Evolutionary conservation across 371 early-diverging fungal genomes (phyloP), one percentile per base, ranked within the genome.

Genomic region (Capniomyces stellatus): DNA sequence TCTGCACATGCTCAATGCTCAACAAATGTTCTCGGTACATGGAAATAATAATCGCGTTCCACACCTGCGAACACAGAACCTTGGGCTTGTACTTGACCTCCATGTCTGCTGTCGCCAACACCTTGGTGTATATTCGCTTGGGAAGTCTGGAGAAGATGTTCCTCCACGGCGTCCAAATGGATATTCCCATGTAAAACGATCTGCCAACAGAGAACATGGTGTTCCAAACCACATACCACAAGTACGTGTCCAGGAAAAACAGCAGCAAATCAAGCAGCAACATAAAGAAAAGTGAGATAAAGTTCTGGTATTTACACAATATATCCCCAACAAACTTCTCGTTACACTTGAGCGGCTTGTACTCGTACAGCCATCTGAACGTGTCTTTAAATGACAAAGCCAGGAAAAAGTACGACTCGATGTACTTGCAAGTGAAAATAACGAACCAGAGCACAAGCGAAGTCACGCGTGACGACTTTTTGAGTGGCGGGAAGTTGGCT

Each of bases 161-260:
- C 60, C 88, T 74, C 89, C 88, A 87, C 2, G 89, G 87, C 0
- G 87, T 80, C 78, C 87, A 82, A 52, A 88, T 83, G 1, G 88
- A 87, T 29, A 87, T 75, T 29, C 88, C 89, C 15, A 84, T 75
- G 47, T 81, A 77, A 53, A 91, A 84, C 1, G 89, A 80, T 41
- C 79, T 72, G 22, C 78, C 76, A 22, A 87, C 84, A 0, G 86
- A 85, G 54, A 87, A 83, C 28, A 83, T 61, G 1, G 83, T 80
- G 66, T 79, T 86, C 81, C 83, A 85, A 48, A 87, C 82, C 41
- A 87, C 84, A 60, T 87, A 91, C 90, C 92, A 91, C 40, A 91
- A 72, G 59, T 89, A 91, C 0, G 90, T 87, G 54, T 89, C 90
- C 62, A 89, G 66, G 68, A 89, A 88, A 67, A 84, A 89, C 24